A percentile compares a stretch with the other conserved stretches of the same genome.
These are phyloP conservation scores for Hydnomerulius pinastri DNA, from an alignment of 768 basidiomycete genomes.

Conservation along the genomic window DNA sequence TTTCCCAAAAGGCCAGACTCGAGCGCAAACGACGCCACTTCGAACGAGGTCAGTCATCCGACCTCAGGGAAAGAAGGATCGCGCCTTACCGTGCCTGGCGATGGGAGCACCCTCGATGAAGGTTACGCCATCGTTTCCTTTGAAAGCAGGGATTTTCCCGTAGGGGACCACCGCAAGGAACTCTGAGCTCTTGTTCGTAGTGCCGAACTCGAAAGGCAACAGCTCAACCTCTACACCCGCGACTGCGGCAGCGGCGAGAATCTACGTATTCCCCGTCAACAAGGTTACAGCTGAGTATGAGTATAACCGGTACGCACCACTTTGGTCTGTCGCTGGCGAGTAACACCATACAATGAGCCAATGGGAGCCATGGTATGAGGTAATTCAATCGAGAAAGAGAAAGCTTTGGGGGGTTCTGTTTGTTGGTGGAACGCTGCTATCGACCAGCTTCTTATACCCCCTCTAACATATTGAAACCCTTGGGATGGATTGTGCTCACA, in stretches of 20 bases:
- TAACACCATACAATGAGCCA: constrained; percentile 59
- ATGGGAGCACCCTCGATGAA: constrained; percentile 9
- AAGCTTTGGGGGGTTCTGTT: too few species aligned
- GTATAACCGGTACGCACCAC: too few species aligned
- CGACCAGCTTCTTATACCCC: too few species aligned
- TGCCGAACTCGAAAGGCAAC: constrained; percentile 7
- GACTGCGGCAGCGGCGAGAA: background rate
- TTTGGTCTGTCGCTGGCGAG: constrained; percentile 43
- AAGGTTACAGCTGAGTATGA: too few species aligned
- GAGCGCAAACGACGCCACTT: constrained; percentile 5
- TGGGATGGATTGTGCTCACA: too few species aligned
- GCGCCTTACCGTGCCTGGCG: constrained; percentile 8
- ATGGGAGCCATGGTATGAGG: constrained; percentile 54
- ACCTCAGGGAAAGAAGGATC: background rate
- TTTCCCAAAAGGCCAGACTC: constrained; percentile 6
- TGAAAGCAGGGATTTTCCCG: constrained; percentile 9
- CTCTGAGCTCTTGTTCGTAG: constrained; percentile 9
- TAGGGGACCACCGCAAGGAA: constrained; percentile 3
- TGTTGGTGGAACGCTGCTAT: too few species aligned
- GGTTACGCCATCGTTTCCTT: constrained; percentile 1
- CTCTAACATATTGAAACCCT: too few species aligned
- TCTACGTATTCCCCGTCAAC: background rate
- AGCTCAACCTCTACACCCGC: constrained; percentile 7
- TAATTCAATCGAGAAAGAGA: too few species aligned
- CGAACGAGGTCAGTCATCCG: background rate